Percentiles rank a stretch among this genome's conserved stretches.
Conservation (phyloP, 345 rosid genomes). For the Luvunga scandens region DNA sequence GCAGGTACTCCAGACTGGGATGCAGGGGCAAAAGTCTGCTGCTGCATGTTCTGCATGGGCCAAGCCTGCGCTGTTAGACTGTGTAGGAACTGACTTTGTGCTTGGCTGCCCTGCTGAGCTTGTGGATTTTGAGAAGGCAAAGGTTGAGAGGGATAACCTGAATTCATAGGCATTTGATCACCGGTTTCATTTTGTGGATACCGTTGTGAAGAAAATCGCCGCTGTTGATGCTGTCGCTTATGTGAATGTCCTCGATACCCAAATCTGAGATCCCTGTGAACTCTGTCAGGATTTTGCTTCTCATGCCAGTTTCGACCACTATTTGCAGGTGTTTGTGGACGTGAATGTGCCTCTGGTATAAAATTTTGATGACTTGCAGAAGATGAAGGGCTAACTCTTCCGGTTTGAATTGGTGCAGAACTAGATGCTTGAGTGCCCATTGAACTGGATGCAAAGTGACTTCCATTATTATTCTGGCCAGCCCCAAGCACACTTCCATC, state of each 20-base stretch:
- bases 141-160: slow-evolving; percentile 28
- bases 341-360: slow-evolving; percentile 8
- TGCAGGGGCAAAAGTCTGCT: slow-evolving; percentile 32
- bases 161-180: slow-evolving; percentile 25
- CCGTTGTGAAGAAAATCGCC: slow-evolving; percentile 31
- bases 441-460: slow-evolving; percentile 29
- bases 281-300: slow-evolving; percentile 33
- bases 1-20: slow-evolving; percentile 35
- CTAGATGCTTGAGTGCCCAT: slow-evolving; percentile 35
- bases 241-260: slow-evolving; percentile 44
- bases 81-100: slow-evolving; percentile 25
- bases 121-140: slow-evolving; percentile 22
- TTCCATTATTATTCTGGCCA: slow-evolving; percentile 27
- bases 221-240: slow-evolving; percentile 36
- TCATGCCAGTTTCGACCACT: slow-evolving; percentile 35
- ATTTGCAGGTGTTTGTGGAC: slow-evolving; percentile 20
- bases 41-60: slow-evolving; percentile 38
- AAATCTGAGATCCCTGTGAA: slow-evolving; percentile 41
- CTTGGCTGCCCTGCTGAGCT: slow-evolving; percentile 29
- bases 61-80: slow-evolving; percentile 30
- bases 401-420: slow-evolving; percentile 35
- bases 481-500: slow-evolving; percentile 28
- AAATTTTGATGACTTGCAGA: slow-evolving; percentile 30
- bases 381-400: slow-evolving; percentile 26
- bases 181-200: slow-evolving; percentile 22